These are phyloP conservation scores for Fusarium citri DNA, from an alignment of 2,329 filamentous ascomycete genomes.

Conservation along the genomic window DNA sequence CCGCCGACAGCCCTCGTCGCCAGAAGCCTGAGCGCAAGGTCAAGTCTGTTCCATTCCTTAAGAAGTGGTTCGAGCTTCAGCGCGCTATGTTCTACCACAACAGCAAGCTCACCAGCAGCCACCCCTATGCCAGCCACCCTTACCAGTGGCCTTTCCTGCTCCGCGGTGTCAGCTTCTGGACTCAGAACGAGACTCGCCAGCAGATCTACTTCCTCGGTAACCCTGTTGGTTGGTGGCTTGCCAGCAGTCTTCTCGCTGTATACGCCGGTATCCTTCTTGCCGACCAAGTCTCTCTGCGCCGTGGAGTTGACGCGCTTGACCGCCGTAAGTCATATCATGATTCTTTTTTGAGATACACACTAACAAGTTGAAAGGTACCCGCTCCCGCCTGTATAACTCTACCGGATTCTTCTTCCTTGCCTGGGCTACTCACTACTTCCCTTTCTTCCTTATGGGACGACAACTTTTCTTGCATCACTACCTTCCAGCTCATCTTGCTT, in stretches of 20 bases:
- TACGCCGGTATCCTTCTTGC: slow-evolving; percentile 92
- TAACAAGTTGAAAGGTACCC: slow-evolving; percentile 72
- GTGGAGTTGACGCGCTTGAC: slow-evolving; percentile 93
- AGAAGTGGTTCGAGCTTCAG: slow-evolving; percentile 96
- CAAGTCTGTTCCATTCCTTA: slow-evolving; percentile 87
- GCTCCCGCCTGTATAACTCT: slow-evolving; percentile 95
- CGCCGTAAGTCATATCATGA: slow-evolving; percentile 74
- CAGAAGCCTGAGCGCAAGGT: slow-evolving; percentile 81
- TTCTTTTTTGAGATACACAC: slow-evolving; percentile 5
- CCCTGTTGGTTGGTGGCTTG: slow-evolving; percentile 96
- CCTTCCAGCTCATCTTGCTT: slow-evolving; percentile 92
- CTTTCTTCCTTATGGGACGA: slow-evolving; percentile 97
- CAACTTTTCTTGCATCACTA: slow-evolving; percentile 99
- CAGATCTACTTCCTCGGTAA: slow-evolving; percentile 99
- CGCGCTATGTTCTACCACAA: slow-evolving; percentile 99
- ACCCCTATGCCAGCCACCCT: slow-evolving; percentile 93
- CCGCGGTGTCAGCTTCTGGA: slow-evolving; percentile 99
- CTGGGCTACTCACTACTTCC: slow-evolving; percentile 97
- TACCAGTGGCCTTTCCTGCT: slow-evolving; percentile 99
- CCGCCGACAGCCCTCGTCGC: slow-evolving; percentile 77
- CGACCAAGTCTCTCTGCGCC: slow-evolving; percentile 91
- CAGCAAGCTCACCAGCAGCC: slow-evolving; percentile 95
- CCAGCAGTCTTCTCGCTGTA: slow-evolving; percentile 90
- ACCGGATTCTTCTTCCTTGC: slow-evolving; percentile 99
- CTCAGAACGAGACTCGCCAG: slow-evolving; percentile 90